Evolutionary conservation across 768 basidiomycete genomes (phyloP).

Genomic region (Lentinus brumalis): DNA sequence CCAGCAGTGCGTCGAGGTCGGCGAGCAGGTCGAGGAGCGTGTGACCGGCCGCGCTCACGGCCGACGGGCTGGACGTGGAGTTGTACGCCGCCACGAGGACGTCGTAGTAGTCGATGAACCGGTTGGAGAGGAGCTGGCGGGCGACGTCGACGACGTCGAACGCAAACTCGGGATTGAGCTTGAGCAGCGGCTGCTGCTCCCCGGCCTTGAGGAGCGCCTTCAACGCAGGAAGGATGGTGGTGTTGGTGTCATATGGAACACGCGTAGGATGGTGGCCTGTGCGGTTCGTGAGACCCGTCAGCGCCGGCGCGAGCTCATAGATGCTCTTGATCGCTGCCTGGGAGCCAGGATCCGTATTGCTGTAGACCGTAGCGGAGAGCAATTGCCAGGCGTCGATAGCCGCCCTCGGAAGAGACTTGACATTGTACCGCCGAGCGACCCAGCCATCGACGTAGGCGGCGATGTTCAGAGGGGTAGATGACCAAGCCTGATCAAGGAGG

Average conservation of each 20-base stretch:
- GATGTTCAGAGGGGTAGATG: conserved; percentile 34
- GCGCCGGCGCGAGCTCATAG: conserved; percentile 38
- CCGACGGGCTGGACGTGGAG: conserved; percentile 20
- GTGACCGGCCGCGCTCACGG: conserved; percentile 27
- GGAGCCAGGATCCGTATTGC: conserved; percentile 34
- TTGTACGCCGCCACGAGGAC: conserved; percentile 34
- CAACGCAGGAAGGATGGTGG: conserved; percentile 29
- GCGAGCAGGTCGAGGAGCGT: conserved; percentile 34
- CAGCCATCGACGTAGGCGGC: conserved; percentile 35
- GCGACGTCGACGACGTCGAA: conserved; percentile 43
- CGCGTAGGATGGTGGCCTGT: conserved; percentile 35
- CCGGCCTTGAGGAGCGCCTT: conserved; percentile 24
- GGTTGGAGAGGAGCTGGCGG: conserved; percentile 42
- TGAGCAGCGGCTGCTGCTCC: conserved; percentile 19
- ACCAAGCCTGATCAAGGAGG: conserved; percentile 46
- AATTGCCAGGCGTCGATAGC: conserved; percentile 38
- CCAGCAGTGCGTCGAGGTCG: conserved; percentile 38
- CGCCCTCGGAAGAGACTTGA: conserved; percentile 27
- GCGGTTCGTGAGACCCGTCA: conserved; percentile 36
- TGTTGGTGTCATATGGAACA: conserved; percentile 40
- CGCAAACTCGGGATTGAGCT: conserved; percentile 34
- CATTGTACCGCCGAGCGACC: conserved; percentile 38
- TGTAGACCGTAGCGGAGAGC: conserved; percentile 41
- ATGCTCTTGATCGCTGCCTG: conserved; percentile 42
- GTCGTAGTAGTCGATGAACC: conserved; percentile 37